A percentile compares a stretch with the other conserved stretches of the same genome.
These are phyloP conservation scores for Globisporangium canariense DNA, from an alignment of 352 stramenopile species.

Conservation along the genomic window DNA sequence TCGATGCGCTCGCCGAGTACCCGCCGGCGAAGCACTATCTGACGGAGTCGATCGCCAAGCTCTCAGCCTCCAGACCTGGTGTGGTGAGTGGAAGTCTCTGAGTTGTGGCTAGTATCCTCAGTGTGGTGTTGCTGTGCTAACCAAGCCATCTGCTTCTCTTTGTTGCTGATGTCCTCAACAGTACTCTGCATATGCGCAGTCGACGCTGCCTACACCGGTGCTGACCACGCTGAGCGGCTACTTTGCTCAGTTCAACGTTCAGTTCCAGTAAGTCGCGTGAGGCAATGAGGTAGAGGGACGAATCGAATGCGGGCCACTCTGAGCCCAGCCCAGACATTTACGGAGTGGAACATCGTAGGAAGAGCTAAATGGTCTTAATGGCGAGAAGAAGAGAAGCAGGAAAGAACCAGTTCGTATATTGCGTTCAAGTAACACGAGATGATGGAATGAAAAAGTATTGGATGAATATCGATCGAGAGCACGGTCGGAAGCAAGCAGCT, in stretches of 20 bases:
- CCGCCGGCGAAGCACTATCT: conserved; percentile 53
- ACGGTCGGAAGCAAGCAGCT: background rate
- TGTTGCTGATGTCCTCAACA: conserved; percentile 11
- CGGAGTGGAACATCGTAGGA: background rate
- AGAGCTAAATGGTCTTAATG: background rate
- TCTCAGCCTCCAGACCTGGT: conserved; percentile 60
- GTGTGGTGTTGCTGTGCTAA: background rate
- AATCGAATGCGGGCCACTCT: conserved; percentile 1
- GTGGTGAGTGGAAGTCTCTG: conserved; percentile 39
- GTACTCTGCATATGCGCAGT: conserved; percentile 48
- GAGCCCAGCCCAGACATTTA: background rate
- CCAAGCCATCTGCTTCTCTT: no score
- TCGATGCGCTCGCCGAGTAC: conserved; percentile 88
- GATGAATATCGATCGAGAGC: background rate
- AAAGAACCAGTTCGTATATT: conserved; percentile 2
- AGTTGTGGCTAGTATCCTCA: background rate
- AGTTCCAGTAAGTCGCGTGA: conserved; percentile 46
- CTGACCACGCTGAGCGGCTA: conserved; percentile 45
- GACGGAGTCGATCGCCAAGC: conserved; percentile 58
- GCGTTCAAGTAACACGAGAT: background rate
- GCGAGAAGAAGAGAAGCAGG: background rate
- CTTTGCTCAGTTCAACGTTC: conserved; percentile 62
- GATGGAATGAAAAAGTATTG: background rate
- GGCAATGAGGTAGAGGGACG: background rate
- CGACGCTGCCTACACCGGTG: conserved; percentile 33